Evolutionary conservation across 441 rosid species (phyloP), one percentile per base, ranked within the genome.

Genomic region (Pelargonium fulgidum): DNA sequence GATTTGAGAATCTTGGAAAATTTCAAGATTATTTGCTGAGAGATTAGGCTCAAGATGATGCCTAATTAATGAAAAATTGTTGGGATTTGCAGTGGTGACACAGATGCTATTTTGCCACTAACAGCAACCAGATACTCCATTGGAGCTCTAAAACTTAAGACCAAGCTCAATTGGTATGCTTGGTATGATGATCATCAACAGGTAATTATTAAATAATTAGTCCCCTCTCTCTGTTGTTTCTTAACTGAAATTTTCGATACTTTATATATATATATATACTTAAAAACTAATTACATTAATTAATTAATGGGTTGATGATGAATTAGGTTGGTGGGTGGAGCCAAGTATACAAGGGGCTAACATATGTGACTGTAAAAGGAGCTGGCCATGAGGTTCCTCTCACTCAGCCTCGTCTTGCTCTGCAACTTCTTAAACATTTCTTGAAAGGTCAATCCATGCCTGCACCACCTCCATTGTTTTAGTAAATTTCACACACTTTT

Each of bases 311-410:
- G n/a, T 22, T 45, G 1, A 1, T 45, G 1, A 1, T 56, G 19
- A 16, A 17, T 72, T 5, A 70, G 72, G 85, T 76, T 11, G 85
- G 85, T 4, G 83, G 85, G 9, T 82, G 83, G 80, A 78, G 73
- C 73, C 73, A 79, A 72, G 50, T 68, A 1, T 80, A 77, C 76
- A 17, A 73, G 64, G 85, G 85, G 0, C 65, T 82, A 62, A 79
- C 83, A 1, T 76, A 77, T 47, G 77, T 26, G 77, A 82, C 80
- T 19, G 80, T 82, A 63, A 77, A 81, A 54, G 79, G 80, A 2
- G 85, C 81, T 13, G 83, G 85, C 45, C 85, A 82, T 65, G 85
- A 79, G 68, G 82, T 82, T 62, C 85, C 85, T 7, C 42, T 79
- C 63, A 78, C 61, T 36, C 73, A 75, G 26, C 85, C 83, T 41